phyloP scores from a whole-genome alignment of 2,329 filamentous ascomycete species.

The Tolypocladium album region DNA sequence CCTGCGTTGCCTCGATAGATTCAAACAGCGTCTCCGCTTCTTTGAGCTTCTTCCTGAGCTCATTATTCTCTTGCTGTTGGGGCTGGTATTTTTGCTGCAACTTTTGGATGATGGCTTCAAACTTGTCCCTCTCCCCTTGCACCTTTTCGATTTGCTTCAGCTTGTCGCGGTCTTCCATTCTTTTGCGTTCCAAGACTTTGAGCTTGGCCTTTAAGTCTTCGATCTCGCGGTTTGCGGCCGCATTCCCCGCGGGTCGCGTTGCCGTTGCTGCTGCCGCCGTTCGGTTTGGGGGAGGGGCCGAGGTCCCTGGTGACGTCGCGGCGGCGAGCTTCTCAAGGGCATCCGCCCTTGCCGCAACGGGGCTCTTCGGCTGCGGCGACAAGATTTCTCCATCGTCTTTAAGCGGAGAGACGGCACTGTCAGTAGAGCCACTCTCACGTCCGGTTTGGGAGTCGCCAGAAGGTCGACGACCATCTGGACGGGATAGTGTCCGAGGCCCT shows the following conservation, averaged over 20 bases:
- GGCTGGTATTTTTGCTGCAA: slow-evolving; percentile 81
- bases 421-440: slow-evolving; percentile 26
- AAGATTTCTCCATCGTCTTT: slow-evolving; percentile 41
- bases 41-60: slow-evolving; percentile 67
- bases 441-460: slow-evolving; percentile 37
- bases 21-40: slow-evolving; percentile 62
- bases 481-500: slow-evolving; percentile 22
- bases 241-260: slow-evolving; percentile 31
- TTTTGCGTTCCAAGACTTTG: slow-evolving; percentile 77
- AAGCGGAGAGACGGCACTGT: slow-evolving; percentile 29
- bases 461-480: slow-evolving; percentile 29
- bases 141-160: slow-evolving; percentile 68
- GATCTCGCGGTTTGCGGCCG: slow-evolving; percentile 53
- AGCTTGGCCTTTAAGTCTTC: slow-evolving; percentile 86
- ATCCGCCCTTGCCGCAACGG: slow-evolving; percentile 37
- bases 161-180: slow-evolving; percentile 75
- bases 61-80: slow-evolving; percentile 67
- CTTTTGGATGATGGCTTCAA: slow-evolving; percentile 79
- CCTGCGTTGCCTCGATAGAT: slow-evolving; percentile 58
- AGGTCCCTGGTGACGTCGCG: slow-evolving; percentile 15
- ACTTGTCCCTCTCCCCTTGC: slow-evolving; percentile 66
- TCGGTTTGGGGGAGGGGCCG: slow-evolving; percentile 20
- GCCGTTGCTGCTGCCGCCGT: slow-evolving; percentile 17
- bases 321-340: slow-evolving; percentile 41
- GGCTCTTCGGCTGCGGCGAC: slow-evolving; percentile 39